Conservation (phyloP, 352 stramenopile genomes). For the Phytopythium aichiense region DNA sequence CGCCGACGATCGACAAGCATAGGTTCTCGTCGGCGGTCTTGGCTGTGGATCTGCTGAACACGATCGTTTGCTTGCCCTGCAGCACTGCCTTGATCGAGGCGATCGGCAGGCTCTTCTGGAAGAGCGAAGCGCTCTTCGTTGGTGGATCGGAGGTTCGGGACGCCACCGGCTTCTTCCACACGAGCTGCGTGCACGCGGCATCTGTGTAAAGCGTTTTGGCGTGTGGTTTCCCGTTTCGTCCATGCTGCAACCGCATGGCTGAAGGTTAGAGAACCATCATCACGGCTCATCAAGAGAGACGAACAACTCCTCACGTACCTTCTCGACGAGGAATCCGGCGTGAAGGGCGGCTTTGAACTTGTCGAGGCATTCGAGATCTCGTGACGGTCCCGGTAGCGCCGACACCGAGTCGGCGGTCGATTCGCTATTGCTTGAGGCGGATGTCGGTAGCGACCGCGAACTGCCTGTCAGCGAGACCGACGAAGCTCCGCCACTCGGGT, state of each 20-base stretch:
- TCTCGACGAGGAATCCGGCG: conserved; percentile 36
- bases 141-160: conserved; percentile 4
- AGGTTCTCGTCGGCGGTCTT: conserved; percentile 18
- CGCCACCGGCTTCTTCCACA: conserved; percentile 34
- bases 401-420: neutral
- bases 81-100: conserved; percentile 29
- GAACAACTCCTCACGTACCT: conserved; percentile 16
- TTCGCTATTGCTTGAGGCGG: neutral
- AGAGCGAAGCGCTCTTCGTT: conserved; percentile 14
- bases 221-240: conserved; percentile 32
- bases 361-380: conserved; percentile 8
- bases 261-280: neutral
- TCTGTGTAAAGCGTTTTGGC: conserved; percentile 33
- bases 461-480: neutral
- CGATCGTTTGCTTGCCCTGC: conserved; percentile 31
- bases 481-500: neutral
- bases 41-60: conserved; percentile 28
- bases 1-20: conserved; percentile 37
- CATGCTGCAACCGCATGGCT: conserved; percentile 17
- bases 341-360: conserved; percentile 38
- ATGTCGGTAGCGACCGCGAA: neutral
- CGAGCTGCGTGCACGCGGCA: conserved; percentile 22
- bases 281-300: conserved; percentile 3
- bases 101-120: conserved; percentile 27
- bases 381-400: neutral